Conservation (phyloP, 768 basidiomycete genomes). For the Tephrocybe sp. region DNA sequence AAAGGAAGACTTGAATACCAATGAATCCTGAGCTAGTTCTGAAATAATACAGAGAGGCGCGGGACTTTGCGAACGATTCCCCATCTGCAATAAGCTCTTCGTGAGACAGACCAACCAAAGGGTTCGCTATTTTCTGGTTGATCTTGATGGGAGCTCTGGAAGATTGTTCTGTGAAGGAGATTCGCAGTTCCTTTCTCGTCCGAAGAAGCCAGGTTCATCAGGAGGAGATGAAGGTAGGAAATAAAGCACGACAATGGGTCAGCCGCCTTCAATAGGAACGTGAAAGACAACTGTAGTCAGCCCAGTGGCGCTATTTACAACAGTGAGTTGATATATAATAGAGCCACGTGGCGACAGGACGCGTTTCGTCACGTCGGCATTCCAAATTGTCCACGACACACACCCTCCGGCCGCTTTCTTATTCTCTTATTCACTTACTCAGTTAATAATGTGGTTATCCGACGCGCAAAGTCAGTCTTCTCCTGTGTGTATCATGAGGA, state of each 20-base stretch:
- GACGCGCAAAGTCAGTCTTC: constrained; percentile 59
- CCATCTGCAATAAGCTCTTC: constrained; percentile 56
- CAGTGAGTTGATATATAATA: no score
- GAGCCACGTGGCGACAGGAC: constrained; percentile 18
- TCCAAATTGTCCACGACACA: constrained; percentile 10
- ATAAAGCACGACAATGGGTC: neutral
- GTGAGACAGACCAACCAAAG: constrained; percentile 50
- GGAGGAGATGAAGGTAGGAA: neutral
- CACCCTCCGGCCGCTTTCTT: neutral
- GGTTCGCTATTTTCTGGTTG: constrained; percentile 53
- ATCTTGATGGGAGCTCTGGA: constrained; percentile 26
- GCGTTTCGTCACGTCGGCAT: constrained; percentile 16
- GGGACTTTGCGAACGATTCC: constrained; percentile 46
- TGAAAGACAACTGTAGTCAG: no score
- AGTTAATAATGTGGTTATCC: constrained; percentile 57
- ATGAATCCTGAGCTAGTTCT: constrained; percentile 59
- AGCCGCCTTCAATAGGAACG: neutral
- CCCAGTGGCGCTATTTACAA: no score
- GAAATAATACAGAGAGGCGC: constrained; percentile 34
- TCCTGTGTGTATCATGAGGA: neutral
- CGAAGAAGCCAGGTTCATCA: neutral
- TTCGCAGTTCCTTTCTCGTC: constrained; percentile 8
- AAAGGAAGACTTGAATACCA: constrained; percentile 23
- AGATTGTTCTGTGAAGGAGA: constrained; percentile 6
- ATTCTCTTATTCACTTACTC: constrained; percentile 1